Evolutionary conservation across 2,329 filamentous ascomycete species (phyloP).

Genomic region (Verticillium klebahnii): DNA sequence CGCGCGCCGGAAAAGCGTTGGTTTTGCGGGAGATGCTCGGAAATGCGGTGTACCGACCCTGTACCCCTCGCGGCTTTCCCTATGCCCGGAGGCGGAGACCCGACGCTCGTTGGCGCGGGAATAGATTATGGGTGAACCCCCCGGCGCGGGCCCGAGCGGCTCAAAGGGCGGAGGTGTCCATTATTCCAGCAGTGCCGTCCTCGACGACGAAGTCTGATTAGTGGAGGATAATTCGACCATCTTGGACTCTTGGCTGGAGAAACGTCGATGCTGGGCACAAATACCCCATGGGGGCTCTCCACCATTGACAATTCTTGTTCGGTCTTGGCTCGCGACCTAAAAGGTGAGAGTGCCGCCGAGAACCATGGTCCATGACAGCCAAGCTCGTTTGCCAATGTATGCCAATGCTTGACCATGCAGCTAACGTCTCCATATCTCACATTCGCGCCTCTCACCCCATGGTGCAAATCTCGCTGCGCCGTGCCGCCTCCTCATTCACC

Average conservation of each 20-base stretch:
- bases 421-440: slow-evolving; percentile 1
- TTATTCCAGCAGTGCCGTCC: background rate
- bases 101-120: background rate
- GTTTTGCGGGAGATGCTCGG: background rate
- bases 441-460: background rate
- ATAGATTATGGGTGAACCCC: background rate
- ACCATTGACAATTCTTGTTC: background rate
- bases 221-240: background rate
- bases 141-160: background rate
- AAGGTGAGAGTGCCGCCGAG: background rate
- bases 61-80: background rate
- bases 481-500: background rate
- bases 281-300: background rate
- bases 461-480: background rate
- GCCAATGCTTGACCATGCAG: slow-evolving; percentile 7
- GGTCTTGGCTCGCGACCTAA: background rate
- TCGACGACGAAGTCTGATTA: background rate
- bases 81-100: background rate
- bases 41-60: background rate
- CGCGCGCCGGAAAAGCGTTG: background rate
- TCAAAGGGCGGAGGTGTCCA: background rate
- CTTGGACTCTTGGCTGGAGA: background rate
- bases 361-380: background rate
- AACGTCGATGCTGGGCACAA: background rate
- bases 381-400: slow-evolving; percentile 9